Base-by-base conservation (phyloP, 2,329 filamentous ascomycete species). In the Exophiala dermatitidis region DNA sequence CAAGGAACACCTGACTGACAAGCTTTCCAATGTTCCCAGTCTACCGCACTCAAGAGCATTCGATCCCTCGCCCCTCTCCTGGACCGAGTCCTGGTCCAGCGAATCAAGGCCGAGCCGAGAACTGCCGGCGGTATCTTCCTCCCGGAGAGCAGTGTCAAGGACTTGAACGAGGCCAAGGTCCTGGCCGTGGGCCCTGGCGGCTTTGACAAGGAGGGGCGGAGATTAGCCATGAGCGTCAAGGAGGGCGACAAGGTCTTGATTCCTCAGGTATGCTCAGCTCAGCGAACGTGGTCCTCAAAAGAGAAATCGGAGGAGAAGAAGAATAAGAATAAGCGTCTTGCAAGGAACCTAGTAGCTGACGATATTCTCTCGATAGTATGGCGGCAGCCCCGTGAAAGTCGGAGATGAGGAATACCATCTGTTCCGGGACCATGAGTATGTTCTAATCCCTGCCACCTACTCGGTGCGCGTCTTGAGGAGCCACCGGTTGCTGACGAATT, bases 381-480 rank as follows among this genome's bases (percentile, higher is more conserved):
- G 93, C 67, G 93, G 93, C 61, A 93, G 86, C 69, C 86, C 91
- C 61, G 84, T 98, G 72, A 97, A 97, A 83, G 88, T 97, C 65
- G 93, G 91, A 64, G 91, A 98, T 66, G 90, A 97, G 64, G 93
- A 98, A 77, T 97, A 83, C 79, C 84, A 86, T 61, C 83, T 98
- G 62, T 98, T 95, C 86, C 83, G 93, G 68, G 93, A 98, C 75
- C 87, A 90, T 78, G 93, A 98, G 91, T 97, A 84, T 76, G 90
- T 86, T 48, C 8, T 41, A 28, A 5, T 12, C 29, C 7, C 30
- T 3, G 30, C 26, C 19, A 10, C 1, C 3, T 33, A 10, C 12
- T 7, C 26, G 28, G 4, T 28, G 32, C 28, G 5, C 32, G n/a
- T 34, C 12, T 19, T 19, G 19, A 19, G 19, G 19, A 19, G 19